Conservation (phyloP, 2,329 filamentous ascomycete genomes). For the Ascochyta koolunga region DNA sequence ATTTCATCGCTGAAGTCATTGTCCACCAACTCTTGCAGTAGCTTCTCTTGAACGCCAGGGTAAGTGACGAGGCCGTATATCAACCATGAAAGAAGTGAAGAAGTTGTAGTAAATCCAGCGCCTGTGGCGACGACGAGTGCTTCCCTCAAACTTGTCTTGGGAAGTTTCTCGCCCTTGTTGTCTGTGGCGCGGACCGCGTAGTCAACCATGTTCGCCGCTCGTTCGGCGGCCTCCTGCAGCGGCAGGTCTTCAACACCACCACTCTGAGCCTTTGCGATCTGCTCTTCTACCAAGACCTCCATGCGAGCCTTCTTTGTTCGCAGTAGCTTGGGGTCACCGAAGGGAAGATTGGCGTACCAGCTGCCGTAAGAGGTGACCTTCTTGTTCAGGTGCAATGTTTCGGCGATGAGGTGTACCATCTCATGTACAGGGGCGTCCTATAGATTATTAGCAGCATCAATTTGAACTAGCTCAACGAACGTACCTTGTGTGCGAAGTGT, state of each 20-base stretch:
- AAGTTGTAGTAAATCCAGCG: conserved; percentile 30
- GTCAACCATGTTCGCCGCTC: conserved; percentile 45
- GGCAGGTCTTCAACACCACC: conserved; percentile 39
- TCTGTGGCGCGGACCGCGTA: conserved; percentile 29
- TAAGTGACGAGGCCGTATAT: conserved; percentile 28
- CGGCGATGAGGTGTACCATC: conserved; percentile 59
- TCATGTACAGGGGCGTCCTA: conserved; percentile 57
- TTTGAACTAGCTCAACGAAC: not conserved
- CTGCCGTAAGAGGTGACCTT: conserved; percentile 60
- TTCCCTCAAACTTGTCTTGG: conserved; percentile 39
- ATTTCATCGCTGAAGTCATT: conserved; percentile 23
- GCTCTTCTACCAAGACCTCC: conserved; percentile 24
- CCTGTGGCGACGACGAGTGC: conserved; percentile 48
- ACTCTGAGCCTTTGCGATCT: conserved; percentile 19
- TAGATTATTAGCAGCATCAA: not conserved
- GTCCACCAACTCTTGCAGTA: conserved; percentile 30
- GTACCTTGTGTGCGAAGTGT: conserved; percentile 47
- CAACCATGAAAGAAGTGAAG: conserved; percentile 29
- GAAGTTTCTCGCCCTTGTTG: conserved; percentile 31
- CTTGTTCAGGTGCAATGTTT: conserved; percentile 63
- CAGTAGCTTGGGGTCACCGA: conserved; percentile 58
- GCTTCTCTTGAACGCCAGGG: conserved; percentile 25
- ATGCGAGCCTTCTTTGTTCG: conserved; percentile 20
- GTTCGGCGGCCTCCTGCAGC: conserved; percentile 47
- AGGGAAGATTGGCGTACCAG: conserved; percentile 64